Conservation (phyloP, 2,329 filamentous ascomycete species). For the Cladosporium sp. region DNA sequence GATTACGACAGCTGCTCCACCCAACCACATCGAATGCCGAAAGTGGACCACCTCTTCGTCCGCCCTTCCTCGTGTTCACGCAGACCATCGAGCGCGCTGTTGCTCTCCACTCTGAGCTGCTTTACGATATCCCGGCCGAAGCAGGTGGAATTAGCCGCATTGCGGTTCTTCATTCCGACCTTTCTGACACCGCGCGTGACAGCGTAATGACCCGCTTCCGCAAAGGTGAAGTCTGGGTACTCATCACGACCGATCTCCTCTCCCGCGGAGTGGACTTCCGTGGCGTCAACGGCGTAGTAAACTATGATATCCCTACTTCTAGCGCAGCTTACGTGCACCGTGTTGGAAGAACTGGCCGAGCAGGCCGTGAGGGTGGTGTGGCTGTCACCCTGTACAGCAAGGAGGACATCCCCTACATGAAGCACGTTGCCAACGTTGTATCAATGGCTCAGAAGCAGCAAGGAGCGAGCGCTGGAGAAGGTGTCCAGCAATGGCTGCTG, state of each 20-base stretch:
- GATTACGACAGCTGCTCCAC: slow-evolving; percentile 81
- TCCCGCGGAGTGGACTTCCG: slow-evolving; percentile 91
- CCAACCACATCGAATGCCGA: slow-evolving; percentile 60
- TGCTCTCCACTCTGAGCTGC: slow-evolving; percentile 81
- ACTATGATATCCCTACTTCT: slow-evolving; percentile 94
- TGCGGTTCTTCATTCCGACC: slow-evolving; percentile 82
- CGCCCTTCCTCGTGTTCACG: slow-evolving; percentile 91
- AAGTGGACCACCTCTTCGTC: slow-evolving; percentile 56
- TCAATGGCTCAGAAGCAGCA: slow-evolving; percentile 70
- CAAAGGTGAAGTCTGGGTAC: slow-evolving; percentile 87
- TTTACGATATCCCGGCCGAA: slow-evolving; percentile 87
- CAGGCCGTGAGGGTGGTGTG: slow-evolving; percentile 79
- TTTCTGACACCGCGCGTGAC: slow-evolving; percentile 70
- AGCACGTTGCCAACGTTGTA: slow-evolving; percentile 90
- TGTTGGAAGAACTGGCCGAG: slow-evolving; percentile 83
- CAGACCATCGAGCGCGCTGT: slow-evolving; percentile 90
- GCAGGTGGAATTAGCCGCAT: slow-evolving; percentile 81
- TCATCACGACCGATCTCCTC: slow-evolving; percentile 92
- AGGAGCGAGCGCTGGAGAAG: slow-evolving; percentile 35
- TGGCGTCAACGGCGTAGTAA: slow-evolving; percentile 92
- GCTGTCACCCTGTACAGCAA: slow-evolving; percentile 94
- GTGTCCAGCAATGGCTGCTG: slow-evolving; percentile 78
- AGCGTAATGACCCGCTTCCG: slow-evolving; percentile 86
- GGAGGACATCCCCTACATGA: slow-evolving; percentile 86
- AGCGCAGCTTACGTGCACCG: slow-evolving; percentile 89